Evolutionary conservation across 2,329 filamentous ascomycete species (phyloP).

Genomic region (Cordyceps fumosorosea): DNA sequence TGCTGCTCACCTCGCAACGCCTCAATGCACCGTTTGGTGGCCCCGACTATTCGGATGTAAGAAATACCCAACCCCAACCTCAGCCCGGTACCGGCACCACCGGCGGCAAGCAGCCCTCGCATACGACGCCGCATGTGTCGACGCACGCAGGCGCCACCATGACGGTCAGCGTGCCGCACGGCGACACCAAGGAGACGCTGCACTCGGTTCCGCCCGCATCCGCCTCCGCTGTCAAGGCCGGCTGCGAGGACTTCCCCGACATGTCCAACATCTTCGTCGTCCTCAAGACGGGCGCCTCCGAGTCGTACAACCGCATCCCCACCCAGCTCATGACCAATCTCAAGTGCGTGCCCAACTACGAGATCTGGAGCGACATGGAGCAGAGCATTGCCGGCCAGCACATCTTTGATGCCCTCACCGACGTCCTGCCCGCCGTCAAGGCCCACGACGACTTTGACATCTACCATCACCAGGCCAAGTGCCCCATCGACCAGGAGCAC

Average conservation of each 20-base stretch:
- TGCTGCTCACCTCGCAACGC: constrained; percentile 28
- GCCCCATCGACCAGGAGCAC: constrained; percentile 37
- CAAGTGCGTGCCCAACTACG: constrained; percentile 42
- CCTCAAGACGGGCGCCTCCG: constrained; percentile 53
- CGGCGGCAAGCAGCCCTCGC: not conserved
- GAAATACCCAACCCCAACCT: not conserved
- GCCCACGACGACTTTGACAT: constrained; percentile 46
- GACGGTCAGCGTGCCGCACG: not conserved
- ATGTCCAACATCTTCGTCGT: constrained; percentile 42
- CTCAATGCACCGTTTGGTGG: constrained; percentile 26
- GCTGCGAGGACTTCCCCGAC: constrained; percentile 36
- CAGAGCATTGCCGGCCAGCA: constrained; percentile 38
- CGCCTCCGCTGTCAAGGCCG: constrained; percentile 16
- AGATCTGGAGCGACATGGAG: constrained; percentile 53
- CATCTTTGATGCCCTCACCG: constrained; percentile 41
- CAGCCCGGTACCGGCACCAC: not conserved
- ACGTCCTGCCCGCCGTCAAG: constrained; percentile 35
- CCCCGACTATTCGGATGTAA: constrained; percentile 12
- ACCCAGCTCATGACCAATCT: constrained; percentile 48
- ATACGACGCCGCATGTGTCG: not conserved
- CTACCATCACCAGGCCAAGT: constrained; percentile 39
- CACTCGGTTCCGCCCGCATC: not conserved
- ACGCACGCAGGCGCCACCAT: not conserved
- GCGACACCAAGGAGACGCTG: not conserved
- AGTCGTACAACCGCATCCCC: constrained; percentile 44